Base-by-base conservation (phyloP, 1,284 basidiomycete genomes). In the Tylopilus sp. region DNA sequence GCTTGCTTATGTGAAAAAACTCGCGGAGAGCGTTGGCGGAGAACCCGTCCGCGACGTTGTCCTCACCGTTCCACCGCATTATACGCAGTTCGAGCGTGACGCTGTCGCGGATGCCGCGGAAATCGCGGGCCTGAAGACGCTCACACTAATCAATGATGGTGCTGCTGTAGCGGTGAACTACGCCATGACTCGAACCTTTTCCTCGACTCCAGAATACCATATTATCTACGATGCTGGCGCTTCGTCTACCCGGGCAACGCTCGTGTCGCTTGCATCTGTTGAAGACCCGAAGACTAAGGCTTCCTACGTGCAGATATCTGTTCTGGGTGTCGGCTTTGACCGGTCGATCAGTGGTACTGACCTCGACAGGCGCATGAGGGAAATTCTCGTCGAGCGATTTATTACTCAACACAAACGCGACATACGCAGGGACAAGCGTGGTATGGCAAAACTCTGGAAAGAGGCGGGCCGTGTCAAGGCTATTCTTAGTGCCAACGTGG, bases 191-290 rank as follows among this genome's bases (percentile, higher is more conserved):
- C 81, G 95, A 31, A 79, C 81, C 0, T 99, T 99, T 75, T 72
- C 85, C 1, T 61, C 74, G 8, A 72, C 69, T 2, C 84, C 84
- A 16, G 94, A 97, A 67, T 82, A 86, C 66, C 94, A 99, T 65
- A 71, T 99, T 57, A 87, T 99, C 55, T 98, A 91, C 69, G 97
- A 99, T 63, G 89, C 92, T 1, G 96, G 97, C 33, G 90, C 94
- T 2, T 86, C 90, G 3, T 81, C 90, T 1, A 89, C 92, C 26
- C 82, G 86, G 25, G 94, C 95, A 0, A 94, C 94, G 0, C 74
- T 99, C 18, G 87, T 91, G 33, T 81, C 83, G 9, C 92, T 99
- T 68, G 75, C 77, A 39, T 78, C 84, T n/a, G 74, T 74, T 12
- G 62, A 69, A 41, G 70, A 73, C 38, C 41, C 71, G 19, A 84